These are phyloP conservation scores for Paralagenidium karlingii DNA, from an alignment of 352 stramenopile species.

Conservation along the genomic window DNA sequence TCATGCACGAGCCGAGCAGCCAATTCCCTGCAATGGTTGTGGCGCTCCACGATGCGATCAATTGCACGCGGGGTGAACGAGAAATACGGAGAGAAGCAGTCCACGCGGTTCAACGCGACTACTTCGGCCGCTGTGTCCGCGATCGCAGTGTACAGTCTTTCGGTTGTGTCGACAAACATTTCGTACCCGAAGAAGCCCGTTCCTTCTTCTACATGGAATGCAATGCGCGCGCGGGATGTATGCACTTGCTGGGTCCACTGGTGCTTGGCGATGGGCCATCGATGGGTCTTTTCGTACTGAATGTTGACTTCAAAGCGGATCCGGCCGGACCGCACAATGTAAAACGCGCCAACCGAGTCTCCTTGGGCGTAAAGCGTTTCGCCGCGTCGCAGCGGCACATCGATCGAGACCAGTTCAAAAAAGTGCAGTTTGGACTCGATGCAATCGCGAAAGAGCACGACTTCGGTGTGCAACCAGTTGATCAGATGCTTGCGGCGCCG, in stretches of 20 bases:
- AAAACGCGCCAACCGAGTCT: slow-evolving; percentile 50
- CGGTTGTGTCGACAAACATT: slow-evolving; percentile 46
- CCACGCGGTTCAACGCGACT: slow-evolving; percentile 49
- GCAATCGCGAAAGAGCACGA: slow-evolving; percentile 51
- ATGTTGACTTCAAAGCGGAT: slow-evolving; percentile 53
- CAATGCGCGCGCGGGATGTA: slow-evolving; percentile 27
- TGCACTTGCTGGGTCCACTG: slow-evolving; percentile 44
- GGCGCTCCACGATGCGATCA: slow-evolving; percentile 42
- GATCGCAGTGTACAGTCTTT: slow-evolving; percentile 40
- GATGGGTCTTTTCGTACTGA: slow-evolving; percentile 50
- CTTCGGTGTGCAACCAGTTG: slow-evolving; percentile 52
- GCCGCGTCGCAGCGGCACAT: slow-evolving; percentile 41
- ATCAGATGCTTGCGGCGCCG: slow-evolving; percentile 49
- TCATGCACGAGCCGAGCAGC: slow-evolving; percentile 31
- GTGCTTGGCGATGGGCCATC: slow-evolving; percentile 35
- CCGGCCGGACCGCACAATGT: slow-evolving; percentile 41
- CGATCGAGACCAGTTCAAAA: slow-evolving; percentile 64
- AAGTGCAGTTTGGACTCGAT: slow-evolving; percentile 66
- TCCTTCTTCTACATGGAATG: slow-evolving; percentile 31
- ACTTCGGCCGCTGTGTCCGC: slow-evolving; percentile 41
- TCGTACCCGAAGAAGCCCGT: slow-evolving; percentile 56
- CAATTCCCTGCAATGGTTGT: slow-evolving; percentile 24
- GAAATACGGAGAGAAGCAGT: slow-evolving; percentile 64
- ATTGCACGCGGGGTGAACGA: slow-evolving; percentile 49
- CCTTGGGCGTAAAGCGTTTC: slow-evolving; percentile 46